Evolutionary conservation across 805 yeast species (phyloP), one percentile per base, ranked within the genome.

Genomic region (Yamadazyma phyllophila): DNA sequence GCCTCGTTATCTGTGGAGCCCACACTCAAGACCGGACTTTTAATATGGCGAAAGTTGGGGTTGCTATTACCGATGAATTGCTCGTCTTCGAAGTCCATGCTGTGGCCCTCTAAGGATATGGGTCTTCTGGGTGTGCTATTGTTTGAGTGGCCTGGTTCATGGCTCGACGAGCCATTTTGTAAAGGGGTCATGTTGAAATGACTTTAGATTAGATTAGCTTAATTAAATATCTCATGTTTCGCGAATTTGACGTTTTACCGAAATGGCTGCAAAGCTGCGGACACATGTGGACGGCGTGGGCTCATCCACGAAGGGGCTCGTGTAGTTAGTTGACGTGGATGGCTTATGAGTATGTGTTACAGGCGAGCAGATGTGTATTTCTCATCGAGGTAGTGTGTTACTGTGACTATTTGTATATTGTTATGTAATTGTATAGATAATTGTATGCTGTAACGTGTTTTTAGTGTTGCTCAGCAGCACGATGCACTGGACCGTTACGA

Each of bases 1-100:
- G 44, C 17, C 12, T 42, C 40, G 14, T 13, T 11, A 4, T 26
- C 34, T 26, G 12, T 31, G 20, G 26, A 27, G 16, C 26, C 17
- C 8, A 14, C 17, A 17, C 45, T 42, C 16, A 42, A 20, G 7
- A 35, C 34, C 12, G 45, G 45, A 29, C 45, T 42, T 12, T 27
- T 29, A 16, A 29, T 14, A 20, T 36, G 12, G 45, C 36, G 31
- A 20, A 16, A 11, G 16, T 20, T 13, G 17, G 42, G 35, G 11
- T 13, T 39, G 30, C 40, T 36, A 20, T 20, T 36, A 11, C 31
- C 40, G 16, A 36, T 26, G 31, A 26, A 36, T 10, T 26, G 40
- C 16, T 32, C 36, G 36, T 32, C 15, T n/a, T 32, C 36, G 13
- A 14, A 12, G 11, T 32, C 17, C 16, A n/a, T 29, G 31, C 11